Evolutionary conservation across 2,329 filamentous ascomycete genomes (phyloP).

Genomic region (Xylariaceae sp.): DNA sequence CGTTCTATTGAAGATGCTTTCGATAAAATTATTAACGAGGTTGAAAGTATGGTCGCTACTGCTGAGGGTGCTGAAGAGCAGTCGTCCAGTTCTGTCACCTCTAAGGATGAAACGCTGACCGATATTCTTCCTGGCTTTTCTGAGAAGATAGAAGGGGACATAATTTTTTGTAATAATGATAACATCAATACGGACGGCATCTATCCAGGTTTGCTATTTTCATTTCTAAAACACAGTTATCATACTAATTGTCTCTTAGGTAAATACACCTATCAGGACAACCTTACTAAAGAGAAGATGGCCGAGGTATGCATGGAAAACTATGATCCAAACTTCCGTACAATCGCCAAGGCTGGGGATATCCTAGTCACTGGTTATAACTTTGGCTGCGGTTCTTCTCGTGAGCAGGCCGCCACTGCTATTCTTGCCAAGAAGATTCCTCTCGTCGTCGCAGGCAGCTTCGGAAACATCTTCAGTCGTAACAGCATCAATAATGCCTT

Average conservation of each 20-base stretch:
- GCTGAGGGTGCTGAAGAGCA: slow-evolving; percentile 1
- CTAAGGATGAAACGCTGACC: slow-evolving; percentile 61
- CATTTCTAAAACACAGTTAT: too few relatives aligned
- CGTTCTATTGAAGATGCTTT: slow-evolving; percentile 67
- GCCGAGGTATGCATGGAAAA: slow-evolving; percentile 91
- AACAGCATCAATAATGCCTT: slow-evolving; percentile 82
- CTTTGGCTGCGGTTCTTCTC: slow-evolving; percentile 80
- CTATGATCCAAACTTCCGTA: slow-evolving; percentile 75
- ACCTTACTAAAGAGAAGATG: slow-evolving; percentile 77
- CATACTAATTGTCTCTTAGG: too few relatives aligned
- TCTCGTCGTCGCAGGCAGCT: slow-evolving; percentile 78
- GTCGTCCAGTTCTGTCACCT: neutral
- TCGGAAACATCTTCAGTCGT: slow-evolving; percentile 80
- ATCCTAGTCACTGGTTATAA: slow-evolving; percentile 87
- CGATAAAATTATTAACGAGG: slow-evolving; percentile 12
- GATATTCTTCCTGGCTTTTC: slow-evolving; percentile 86
- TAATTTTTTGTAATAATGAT: slow-evolving; percentile 56
- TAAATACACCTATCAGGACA: slow-evolving; percentile 90
- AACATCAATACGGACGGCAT: slow-evolving; percentile 86
- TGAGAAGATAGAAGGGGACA: slow-evolving; percentile 78
- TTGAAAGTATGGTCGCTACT: slow-evolving; percentile 7
- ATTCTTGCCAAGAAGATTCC: slow-evolving; percentile 80
- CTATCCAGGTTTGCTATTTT: too few relatives aligned
- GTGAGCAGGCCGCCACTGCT: slow-evolving; percentile 88
- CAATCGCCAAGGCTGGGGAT: slow-evolving; percentile 68